A percentile compares a stretch with the other conserved stretches of the same genome.
Conservation (phyloP, 2,329 filamentous ascomycete species). For the Arthroderma uncinatum region DNA sequence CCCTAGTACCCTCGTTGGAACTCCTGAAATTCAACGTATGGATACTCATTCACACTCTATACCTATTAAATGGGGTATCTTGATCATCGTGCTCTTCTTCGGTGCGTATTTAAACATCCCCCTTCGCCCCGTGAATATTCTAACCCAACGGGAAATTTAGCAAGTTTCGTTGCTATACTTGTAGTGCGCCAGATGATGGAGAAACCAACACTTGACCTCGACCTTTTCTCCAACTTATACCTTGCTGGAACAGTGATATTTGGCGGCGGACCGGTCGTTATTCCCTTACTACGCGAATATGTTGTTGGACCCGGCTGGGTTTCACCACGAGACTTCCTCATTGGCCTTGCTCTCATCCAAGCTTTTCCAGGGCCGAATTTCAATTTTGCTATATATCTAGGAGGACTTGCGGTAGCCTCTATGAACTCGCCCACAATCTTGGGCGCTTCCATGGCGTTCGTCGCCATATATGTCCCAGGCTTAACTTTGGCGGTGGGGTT, state of each 20-base stretch:
- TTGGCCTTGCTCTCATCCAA: constrained; percentile 61
- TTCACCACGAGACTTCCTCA: constrained; percentile 56
- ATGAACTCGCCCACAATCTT: constrained; percentile 23
- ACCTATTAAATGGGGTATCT: constrained; percentile 14
- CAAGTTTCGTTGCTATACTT: constrained; percentile 48
- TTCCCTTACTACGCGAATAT: constrained; percentile 49
- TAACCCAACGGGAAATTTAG: constrained; percentile 17
- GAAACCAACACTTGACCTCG: constrained; percentile 39
- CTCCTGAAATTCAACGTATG: not conserved
- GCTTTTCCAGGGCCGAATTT: constrained; percentile 52
- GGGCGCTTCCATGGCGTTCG: constrained; percentile 43
- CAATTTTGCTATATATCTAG: constrained; percentile 47
- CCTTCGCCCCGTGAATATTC: not conserved
- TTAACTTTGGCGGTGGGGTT: constrained; percentile 26
- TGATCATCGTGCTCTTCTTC: constrained; percentile 40
- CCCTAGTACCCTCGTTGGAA: not conserved
- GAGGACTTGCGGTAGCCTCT: constrained; percentile 39
- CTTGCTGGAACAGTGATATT: constrained; percentile 61
- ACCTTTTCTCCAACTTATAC: constrained; percentile 61
- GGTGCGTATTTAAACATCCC: constrained; percentile 19
- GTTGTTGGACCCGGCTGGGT: constrained; percentile 62
- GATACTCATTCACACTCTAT: constrained; percentile 14
- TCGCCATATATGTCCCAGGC: constrained; percentile 35
- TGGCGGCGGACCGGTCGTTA: constrained; percentile 54
- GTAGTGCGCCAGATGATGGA: constrained; percentile 34